Evolutionary conservation across 495 filamentous ascomycete species (phyloP), one percentile per base, ranked within the genome.

Genomic region (Penicillium simplicissimum): DNA sequence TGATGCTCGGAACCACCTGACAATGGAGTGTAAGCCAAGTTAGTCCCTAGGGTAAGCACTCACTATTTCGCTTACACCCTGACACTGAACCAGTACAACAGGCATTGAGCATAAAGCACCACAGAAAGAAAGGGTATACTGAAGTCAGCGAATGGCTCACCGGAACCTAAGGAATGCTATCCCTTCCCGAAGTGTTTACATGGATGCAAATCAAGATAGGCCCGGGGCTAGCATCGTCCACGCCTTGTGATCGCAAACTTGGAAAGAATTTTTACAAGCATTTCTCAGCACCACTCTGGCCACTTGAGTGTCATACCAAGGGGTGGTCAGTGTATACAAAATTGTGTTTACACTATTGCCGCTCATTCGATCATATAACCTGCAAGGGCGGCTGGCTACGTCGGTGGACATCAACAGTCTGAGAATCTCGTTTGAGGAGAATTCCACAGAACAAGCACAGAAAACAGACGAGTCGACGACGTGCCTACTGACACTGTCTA

Each of bases 151-250:
- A 58, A 58, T 58, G 23, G 58, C 35, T 56, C 28, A 17, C n/a
- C 28, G 19, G 55, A 58, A 58, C 43, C 38, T 59, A 17, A 9
- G 51, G 67, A 67, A 71, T 71, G 68, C 34, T 38, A 71, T 68
- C 68, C 68, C 68, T 71, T 68, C 63, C 61, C 65, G 56, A 47
- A 28, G 35, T 67, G 60, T 64, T 63, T 64, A 36, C 60, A 42
- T 38, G 6, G 10, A 36, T 38, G 6, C 14, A 36, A 48, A 60
- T 34, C 55, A 61, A 58, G 53, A 38, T 67, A 68, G 58, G 60
- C 63, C 58, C 63, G 34, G 11, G 19, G n/a, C 60, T 52, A 14
- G 11, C 38, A 49, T 34, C 42, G 17, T 15, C 21, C 51, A 25
- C n/a, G 49, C 8, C 48, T 19, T 19, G 37, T 28, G 4, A n/a